Base-by-base conservation (phyloP, 352 stramenopile species). In the Phytophthora uliginosa region DNA sequence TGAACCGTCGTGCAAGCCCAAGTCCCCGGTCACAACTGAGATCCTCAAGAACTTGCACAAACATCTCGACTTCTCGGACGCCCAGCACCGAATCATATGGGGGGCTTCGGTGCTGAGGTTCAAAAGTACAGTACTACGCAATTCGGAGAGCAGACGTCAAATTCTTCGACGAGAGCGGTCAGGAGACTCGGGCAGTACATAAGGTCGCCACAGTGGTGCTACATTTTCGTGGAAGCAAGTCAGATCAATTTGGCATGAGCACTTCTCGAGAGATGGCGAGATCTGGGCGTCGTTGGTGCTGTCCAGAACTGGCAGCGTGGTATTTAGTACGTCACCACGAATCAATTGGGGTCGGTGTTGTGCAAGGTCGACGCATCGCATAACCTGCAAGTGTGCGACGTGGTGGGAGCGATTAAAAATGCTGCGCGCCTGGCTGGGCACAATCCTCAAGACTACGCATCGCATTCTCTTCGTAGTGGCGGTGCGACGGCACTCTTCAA, bases 211-310 rank as follows among this genome's bases (percentile, higher is more conserved):
- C 45, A 26, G 45, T 52, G 18, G 45, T 26, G 18, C 7, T 68
- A 3, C 48, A 38, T 9, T 60, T 68, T 54, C 61, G 61, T 7
- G 61, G 61, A 4, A 60, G 38, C 12, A 47, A 47, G 15, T 47
- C 38, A 8, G 38, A 47, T 0, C 38, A 68, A 22, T 67, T 68
- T 48, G 61, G 61, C 0, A 22, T 24, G 51, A 51, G 61, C 0
- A 68, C 50, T 10, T 36, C 4, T 9, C 47, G 48, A 33, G 24
- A 31, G 9, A 55, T 2, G 33, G 60, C 0, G 60, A 50, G 24
- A 3, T 26, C 24, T 15, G 36, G 60, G 2, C 50, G 60, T 34
- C 51, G 6, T 5, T 7, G 7, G 50, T 34, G 7, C 34, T 67
- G 2, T 63, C 56, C 12, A 55, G 40, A 3, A 26, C 24, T 26